A percentile compares a stretch with the other conserved stretches of the same genome.
These are phyloP conservation scores for Lathyrus sativus DNA, from an alignment of 306 rosid species.

Conservation along the genomic window DNA sequence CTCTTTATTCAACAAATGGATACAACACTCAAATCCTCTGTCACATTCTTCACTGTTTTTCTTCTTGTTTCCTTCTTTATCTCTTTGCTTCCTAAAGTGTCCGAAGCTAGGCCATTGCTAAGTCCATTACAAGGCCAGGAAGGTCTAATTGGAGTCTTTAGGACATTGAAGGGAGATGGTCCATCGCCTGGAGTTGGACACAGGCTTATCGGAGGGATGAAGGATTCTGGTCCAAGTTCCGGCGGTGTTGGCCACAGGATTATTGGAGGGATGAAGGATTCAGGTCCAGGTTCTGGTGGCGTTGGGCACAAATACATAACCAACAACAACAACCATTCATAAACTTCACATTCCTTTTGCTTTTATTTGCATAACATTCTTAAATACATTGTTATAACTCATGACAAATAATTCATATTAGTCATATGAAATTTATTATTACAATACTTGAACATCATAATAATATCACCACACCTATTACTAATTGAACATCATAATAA, in stretches of 20 bases:
- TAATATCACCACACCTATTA: too few relatives aligned
- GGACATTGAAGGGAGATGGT: slow-evolving; percentile 38
- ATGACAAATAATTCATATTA: background rate
- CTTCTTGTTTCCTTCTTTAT: slow-evolving; percentile 32
- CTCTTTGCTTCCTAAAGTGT: background rate
- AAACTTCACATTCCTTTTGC: background rate
- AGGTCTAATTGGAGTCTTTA: slow-evolving; percentile 8
- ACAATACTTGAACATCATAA: too few relatives aligned
- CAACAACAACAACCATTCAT: background rate
- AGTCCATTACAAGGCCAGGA: background rate
- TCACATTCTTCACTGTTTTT: slow-evolving; percentile 35
- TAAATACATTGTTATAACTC: background rate
- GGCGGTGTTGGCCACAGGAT: slow-evolving; percentile 47
- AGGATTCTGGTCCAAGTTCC: slow-evolving; percentile 51
- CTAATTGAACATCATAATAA: too few relatives aligned
- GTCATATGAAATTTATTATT: too few relatives aligned
- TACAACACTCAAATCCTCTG: slow-evolving; percentile 41
- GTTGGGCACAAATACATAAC: slow-evolving; percentile 31
- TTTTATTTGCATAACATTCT: slow-evolving; percentile 11
- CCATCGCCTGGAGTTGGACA: slow-evolving; percentile 54
- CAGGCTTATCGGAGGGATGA: slow-evolving; percentile 34
- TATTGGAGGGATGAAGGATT: background rate
- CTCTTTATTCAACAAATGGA: slow-evolving; percentile 45
- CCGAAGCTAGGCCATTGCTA: slow-evolving; percentile 49
- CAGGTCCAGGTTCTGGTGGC: slow-evolving; percentile 58